phyloP scores from a whole-genome alignment of 176 grass and related monocot species.

The Microstegium vimineum region DNA sequence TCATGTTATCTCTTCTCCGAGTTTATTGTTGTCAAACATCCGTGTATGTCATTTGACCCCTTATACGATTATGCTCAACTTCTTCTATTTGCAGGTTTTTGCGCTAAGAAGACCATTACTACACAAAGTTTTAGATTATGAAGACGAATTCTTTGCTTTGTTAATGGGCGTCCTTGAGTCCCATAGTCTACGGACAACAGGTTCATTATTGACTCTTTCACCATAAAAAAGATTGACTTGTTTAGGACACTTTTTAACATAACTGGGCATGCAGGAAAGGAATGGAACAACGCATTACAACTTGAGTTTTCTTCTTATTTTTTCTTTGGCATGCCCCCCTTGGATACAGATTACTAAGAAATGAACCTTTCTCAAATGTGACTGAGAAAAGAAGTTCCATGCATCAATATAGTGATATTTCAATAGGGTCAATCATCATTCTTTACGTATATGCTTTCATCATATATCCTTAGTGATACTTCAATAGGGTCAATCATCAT shows the following conservation, averaged over 20 bases:
- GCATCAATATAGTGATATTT: neutral
- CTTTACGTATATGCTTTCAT: neutral
- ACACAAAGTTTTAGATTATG: conserved; percentile 93
- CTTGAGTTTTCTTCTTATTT: neutral
- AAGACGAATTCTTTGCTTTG: conserved; percentile 95
- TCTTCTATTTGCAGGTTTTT: conserved; percentile 57
- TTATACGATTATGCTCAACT: neutral
- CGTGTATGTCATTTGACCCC: neutral
- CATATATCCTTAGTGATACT: conserved; percentile 4
- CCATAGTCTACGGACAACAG: conserved; percentile 87
- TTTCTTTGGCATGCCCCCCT: neutral
- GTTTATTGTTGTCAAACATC: neutral
- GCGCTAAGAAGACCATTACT: conserved; percentile 84
- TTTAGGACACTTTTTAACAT: neutral
- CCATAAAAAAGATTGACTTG: neutral
- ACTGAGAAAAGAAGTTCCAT: neutral
- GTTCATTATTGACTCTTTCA: conserved; percentile 31
- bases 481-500: neutral
- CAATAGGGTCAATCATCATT: neutral
- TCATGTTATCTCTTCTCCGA: neutral
- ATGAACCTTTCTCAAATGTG: neutral
- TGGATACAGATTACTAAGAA: neutral
- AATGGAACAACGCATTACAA: neutral
- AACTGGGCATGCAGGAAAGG: neutral
- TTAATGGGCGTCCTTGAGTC: conserved; percentile 94